Percentiles rank a stretch among this genome's conserved stretches.
phyloP scores from a whole-genome alignment of 1,139 yeast genomes.

The Spathaspora sp. region DNA sequence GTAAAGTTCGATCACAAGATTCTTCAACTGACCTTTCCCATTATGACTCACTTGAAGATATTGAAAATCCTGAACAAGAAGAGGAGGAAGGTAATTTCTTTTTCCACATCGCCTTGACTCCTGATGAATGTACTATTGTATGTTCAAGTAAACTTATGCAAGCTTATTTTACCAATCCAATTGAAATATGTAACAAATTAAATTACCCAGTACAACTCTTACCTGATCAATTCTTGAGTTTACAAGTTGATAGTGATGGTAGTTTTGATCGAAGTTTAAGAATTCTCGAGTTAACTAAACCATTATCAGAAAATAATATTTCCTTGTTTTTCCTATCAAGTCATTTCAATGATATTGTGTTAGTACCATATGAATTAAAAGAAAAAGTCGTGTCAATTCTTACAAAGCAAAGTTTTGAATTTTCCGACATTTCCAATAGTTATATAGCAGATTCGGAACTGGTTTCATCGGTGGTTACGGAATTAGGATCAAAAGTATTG shows the following conservation, averaged over 20 bases:
- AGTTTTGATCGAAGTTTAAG: conserved; percentile 51
- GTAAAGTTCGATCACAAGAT: conserved; percentile 15
- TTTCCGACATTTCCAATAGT: conserved; percentile 42
- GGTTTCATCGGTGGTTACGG: conserved; percentile 3
- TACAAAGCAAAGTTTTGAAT: conserved; percentile 42
- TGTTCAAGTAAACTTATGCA: conserved; percentile 41
- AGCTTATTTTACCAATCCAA: conserved; percentile 36
- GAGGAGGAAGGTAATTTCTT: conserved; percentile 33
- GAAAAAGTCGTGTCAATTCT: conserved; percentile 47
- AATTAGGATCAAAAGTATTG: conserved; percentile 14
- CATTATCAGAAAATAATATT: conserved; percentile 56
- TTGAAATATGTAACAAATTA: conserved; percentile 27
- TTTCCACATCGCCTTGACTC: conserved; percentile 57
- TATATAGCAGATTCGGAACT: conserved; percentile 17
- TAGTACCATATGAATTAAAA: conserved; percentile 50
- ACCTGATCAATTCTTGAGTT: conserved; percentile 47
- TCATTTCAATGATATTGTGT: conserved; percentile 66
- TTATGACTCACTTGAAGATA: background rate
- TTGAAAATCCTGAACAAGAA: conserved; percentile 11
- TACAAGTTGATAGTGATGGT: conserved; percentile 66
- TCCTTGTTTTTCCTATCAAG: conserved; percentile 64
- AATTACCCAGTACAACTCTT: conserved; percentile 40
- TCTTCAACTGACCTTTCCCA: conserved; percentile 4
- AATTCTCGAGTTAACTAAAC: conserved; percentile 59
- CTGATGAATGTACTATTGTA: conserved; percentile 55